phyloP scores from a whole-genome alignment of 2,329 filamentous ascomycete genomes.

The Aspergillus hortae region DNA sequence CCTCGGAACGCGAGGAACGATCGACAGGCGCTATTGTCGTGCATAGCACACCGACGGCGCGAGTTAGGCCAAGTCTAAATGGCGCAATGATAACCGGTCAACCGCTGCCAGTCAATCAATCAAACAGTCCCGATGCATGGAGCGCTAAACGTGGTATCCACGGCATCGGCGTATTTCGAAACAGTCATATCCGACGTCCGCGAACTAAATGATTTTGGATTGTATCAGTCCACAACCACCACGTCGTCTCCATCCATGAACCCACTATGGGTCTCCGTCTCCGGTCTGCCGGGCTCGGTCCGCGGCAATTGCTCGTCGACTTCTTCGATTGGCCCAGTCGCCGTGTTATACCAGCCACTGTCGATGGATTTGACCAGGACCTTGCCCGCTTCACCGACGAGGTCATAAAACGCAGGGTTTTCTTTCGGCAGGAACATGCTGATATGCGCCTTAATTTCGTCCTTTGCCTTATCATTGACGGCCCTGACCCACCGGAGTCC shows the following conservation, averaged over 20 bases:
- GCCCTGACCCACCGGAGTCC: slow-evolving; percentile 63
- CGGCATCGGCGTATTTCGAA: background rate
- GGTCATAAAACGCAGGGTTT: slow-evolving; percentile 42
- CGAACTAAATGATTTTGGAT: background rate
- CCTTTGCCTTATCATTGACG: slow-evolving; percentile 72
- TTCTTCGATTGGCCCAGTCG: slow-evolving; percentile 20
- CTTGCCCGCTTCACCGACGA: slow-evolving; percentile 38
- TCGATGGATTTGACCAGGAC: slow-evolving; percentile 39
- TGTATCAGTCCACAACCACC: slow-evolving; percentile 29
- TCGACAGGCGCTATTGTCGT: slow-evolving; percentile 2
- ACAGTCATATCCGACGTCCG: slow-evolving; percentile 1
- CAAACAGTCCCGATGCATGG: background rate
- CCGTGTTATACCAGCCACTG: slow-evolving; percentile 36
- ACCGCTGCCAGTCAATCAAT: background rate
- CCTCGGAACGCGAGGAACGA: slow-evolving; percentile 10
- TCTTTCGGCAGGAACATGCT: slow-evolving; percentile 45
- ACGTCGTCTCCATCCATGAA: slow-evolving; percentile 34
- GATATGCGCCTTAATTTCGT: slow-evolving; percentile 78
- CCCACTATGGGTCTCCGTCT: slow-evolving; percentile 16
- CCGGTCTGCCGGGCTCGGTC: slow-evolving; percentile 9
- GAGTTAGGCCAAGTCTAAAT: slow-evolving; percentile 5
- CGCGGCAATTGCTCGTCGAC: slow-evolving; percentile 14
- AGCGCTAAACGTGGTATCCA: background rate
- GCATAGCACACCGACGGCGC: slow-evolving; percentile 4
- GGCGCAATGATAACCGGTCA: background rate